A percentile compares a stretch with the other conserved stretches of the same genome.
phyloP scores from a whole-genome alignment of 2,329 filamentous ascomycete genomes.

The Beauveria scarabaeidicola region DNA sequence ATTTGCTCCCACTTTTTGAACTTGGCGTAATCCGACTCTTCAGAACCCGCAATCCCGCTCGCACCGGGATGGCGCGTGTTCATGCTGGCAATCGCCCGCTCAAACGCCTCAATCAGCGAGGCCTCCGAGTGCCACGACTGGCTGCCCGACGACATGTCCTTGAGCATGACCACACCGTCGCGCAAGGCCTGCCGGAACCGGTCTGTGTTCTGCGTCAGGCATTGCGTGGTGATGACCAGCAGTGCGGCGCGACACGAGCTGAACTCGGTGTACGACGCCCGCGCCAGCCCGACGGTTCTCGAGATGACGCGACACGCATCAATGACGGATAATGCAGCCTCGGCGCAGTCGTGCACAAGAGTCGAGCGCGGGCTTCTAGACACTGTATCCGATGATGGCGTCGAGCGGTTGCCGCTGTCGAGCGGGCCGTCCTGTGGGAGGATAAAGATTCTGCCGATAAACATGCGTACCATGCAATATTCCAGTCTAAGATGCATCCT shows the following conservation, averaged over 20 bases:
- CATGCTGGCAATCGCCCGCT: slow-evolving; percentile 37
- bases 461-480: slow-evolving; percentile 45
- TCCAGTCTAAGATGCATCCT: slow-evolving; percentile 44
- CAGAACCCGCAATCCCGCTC: slow-evolving; percentile 19
- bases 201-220: slow-evolving; percentile 29
- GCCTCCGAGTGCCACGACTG: slow-evolving; percentile 44
- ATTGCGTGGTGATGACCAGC: slow-evolving; percentile 36
- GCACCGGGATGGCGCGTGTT: slow-evolving; percentile 31
- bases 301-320: slow-evolving; percentile 41
- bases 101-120: slow-evolving; percentile 44
- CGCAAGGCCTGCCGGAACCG: slow-evolving; percentile 35
- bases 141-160: slow-evolving; percentile 44
- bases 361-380: slow-evolving; percentile 22
- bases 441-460: slow-evolving; percentile 45
- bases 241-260: slow-evolving; percentile 46
- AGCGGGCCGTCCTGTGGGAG: slow-evolving; percentile 27
- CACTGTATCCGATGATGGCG: slow-evolving; percentile 20
- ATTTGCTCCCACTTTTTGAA: slow-evolving; percentile 45
- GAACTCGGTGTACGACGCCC: slow-evolving; percentile 48
- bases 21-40: slow-evolving; percentile 40
- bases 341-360: slow-evolving; percentile 43
- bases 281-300: slow-evolving; percentile 42
- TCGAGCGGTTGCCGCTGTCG: slow-evolving; percentile 23
- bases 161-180: slow-evolving; percentile 42
- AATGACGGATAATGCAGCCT: slow-evolving; percentile 42